A percentile compares a stretch with the other conserved stretches of the same genome.
Conservation (phyloP, 768 basidiomycete species). For the Tylopilus vinaceipallidus region DNA sequence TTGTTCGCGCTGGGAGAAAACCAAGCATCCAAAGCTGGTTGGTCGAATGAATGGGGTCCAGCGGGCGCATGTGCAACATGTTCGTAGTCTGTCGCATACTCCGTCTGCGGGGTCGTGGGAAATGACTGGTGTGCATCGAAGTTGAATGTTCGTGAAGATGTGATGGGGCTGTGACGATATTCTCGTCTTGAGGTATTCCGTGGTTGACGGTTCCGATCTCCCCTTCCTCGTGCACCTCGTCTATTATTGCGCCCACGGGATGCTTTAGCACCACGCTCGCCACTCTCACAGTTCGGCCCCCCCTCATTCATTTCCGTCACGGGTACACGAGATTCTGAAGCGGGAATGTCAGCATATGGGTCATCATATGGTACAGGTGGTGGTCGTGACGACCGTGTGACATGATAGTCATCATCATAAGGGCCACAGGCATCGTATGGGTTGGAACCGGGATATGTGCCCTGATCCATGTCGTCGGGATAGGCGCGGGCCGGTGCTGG, state of each 20-base stretch:
- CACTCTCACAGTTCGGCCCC: slow-evolving; percentile 27
- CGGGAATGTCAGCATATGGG: slow-evolving; percentile 59
- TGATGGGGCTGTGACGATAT: slow-evolving; percentile 7
- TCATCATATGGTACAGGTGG: slow-evolving; percentile 76
- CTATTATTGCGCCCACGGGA: slow-evolving; percentile 24
- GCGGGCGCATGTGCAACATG: slow-evolving; percentile 32
- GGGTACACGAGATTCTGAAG: slow-evolving; percentile 17
- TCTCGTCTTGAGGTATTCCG: slow-evolving; percentile 22
- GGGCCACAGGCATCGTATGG: slow-evolving; percentile 67
- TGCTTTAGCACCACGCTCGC: neutral
- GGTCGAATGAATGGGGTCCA: slow-evolving; percentile 11
- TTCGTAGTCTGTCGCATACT: slow-evolving; percentile 42
- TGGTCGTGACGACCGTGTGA: slow-evolving; percentile 57
- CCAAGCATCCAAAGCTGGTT: slow-evolving; percentile 18
- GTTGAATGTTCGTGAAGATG: slow-evolving; percentile 31
- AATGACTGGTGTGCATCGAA: slow-evolving; percentile 29
- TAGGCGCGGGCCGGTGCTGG: slow-evolving; percentile 52
- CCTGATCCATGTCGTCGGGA: slow-evolving; percentile 53
- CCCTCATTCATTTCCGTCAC: slow-evolving; percentile 9
- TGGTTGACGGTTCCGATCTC: slow-evolving; percentile 15
- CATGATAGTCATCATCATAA: slow-evolving; percentile 62
- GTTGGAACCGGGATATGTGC: slow-evolving; percentile 46
- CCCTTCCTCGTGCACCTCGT: slow-evolving; percentile 27
- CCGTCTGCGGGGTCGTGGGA: slow-evolving; percentile 48
- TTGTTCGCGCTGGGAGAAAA: slow-evolving; percentile 9